These are phyloP conservation scores for Auricularia auricula-judae DNA, from an alignment of 768 basidiomycete species.

Conservation along the genomic window DNA sequence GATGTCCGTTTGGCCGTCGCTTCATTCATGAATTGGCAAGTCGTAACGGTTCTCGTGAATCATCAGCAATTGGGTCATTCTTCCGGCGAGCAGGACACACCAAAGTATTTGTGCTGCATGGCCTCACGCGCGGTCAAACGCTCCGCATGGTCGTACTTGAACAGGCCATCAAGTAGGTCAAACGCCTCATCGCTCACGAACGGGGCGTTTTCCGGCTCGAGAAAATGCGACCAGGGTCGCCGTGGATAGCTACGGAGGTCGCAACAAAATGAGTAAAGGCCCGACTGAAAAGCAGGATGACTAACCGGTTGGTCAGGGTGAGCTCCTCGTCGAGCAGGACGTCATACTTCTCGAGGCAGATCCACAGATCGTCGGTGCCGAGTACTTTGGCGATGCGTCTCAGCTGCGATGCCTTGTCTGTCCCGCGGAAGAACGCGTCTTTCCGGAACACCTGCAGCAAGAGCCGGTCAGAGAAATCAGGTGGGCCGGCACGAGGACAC, in stretches of 20 bases:
- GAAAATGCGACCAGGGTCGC: constrained; percentile 53
- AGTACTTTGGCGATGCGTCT: constrained; percentile 59
- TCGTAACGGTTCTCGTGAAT: too few species aligned
- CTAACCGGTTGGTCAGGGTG: constrained; percentile 26
- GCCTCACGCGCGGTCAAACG: constrained; percentile 58
- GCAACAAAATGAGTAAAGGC: background rate
- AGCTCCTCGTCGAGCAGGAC: constrained; percentile 42
- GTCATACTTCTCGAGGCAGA: constrained; percentile 47
- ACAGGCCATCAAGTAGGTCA: constrained; percentile 54
- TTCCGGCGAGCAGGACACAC: constrained; percentile 16
- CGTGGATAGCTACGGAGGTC: constrained; percentile 36
- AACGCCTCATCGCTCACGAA: constrained; percentile 51
- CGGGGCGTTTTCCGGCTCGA: constrained; percentile 46
- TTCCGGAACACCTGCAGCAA: constrained; percentile 49
- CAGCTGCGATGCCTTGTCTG: constrained; percentile 66
- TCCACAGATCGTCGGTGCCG: constrained; percentile 55
- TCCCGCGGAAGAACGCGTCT: constrained; percentile 67
- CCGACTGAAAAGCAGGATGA: constrained; percentile 19
- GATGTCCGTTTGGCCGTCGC: too few species aligned
- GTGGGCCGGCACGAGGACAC: background rate
- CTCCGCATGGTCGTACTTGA: constrained; percentile 61
- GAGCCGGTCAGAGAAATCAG: background rate
- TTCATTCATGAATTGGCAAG: too few species aligned
- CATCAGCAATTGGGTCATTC: too few species aligned
- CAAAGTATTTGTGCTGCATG: constrained; percentile 57